Base-by-base conservation (phyloP, 345 rosid species). In the Passiflora organensis region DNA sequence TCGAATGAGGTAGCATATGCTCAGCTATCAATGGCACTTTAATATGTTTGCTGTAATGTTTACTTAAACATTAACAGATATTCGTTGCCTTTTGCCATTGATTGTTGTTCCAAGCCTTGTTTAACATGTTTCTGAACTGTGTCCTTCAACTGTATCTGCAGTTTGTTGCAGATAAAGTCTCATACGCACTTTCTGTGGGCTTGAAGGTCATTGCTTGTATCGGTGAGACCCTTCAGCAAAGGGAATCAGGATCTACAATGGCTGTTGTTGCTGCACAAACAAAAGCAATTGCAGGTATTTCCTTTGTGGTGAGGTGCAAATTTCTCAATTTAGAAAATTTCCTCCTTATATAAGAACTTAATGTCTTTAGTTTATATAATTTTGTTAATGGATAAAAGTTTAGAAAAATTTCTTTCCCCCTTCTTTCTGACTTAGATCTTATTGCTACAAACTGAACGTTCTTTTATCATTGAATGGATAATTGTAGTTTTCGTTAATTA, bases 201-300 rank as follows among this genome's bases (percentile, higher is more conserved):
- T 54, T 85, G 59, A 80, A 80, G 62, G 94, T 85, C 72, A 82
- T 85, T 24, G 85, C 86, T 32, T 85, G 94, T 65, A 47, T 85
- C 44, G 89, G 89, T 15, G 89, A 85, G 80, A 82, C 89, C 14
- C 83, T 85, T 32, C 83, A 82, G 76, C 86, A 82, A 70, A 79
- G 86, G 52, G 89, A 85, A 66, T 71, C 89, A 25, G 89, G 94
- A 62, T 74, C 83, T 39, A 85, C 89, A 2, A 23, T 85, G 80
- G 73, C 59, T 51, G 84, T 85, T 22, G 89, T 82, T 50, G 81
- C 89, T 65, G 76, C 76, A 28, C 94, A 85, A 59, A 75, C 86
- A 47, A 80, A 82, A 73, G 84, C 89, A 56, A 82, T 82, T 42
- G 76, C 93, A 51, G 93, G 93, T 84, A 66, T 42, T 55, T 56